A percentile compares a stretch with the other conserved stretches of the same genome.
These are phyloP conservation scores for Cronartium quercuum DNA, from an alignment of 1,284 basidiomycete species.

Conservation along the genomic window DNA sequence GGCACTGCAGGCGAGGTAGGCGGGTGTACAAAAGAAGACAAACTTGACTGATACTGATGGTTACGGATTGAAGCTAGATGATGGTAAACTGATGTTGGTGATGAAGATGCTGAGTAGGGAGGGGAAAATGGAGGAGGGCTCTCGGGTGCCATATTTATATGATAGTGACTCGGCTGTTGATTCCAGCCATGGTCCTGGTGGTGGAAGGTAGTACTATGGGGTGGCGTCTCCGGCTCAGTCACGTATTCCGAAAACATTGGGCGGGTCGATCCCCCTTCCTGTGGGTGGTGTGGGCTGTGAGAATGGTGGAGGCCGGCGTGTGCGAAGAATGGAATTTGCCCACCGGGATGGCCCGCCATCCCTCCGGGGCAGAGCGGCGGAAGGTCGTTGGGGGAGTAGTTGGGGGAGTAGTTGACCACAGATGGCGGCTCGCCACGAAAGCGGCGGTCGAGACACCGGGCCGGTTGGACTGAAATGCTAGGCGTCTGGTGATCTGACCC, in stretches of 20 bases:
- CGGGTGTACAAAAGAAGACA: conserved; percentile 24
- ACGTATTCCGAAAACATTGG: background rate
- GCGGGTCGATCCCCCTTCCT: background rate
- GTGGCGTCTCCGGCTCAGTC: background rate
- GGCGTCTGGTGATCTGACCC: background rate
- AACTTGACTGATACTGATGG: conserved; percentile 7
- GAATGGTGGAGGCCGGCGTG: background rate
- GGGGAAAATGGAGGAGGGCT: conserved; percentile 2
- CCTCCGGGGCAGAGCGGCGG: background rate
- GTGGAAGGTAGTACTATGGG: background rate
- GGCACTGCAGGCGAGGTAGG: conserved; percentile 33
- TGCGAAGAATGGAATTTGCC: background rate
- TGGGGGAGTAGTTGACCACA: background rate
- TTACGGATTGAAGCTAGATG: background rate
- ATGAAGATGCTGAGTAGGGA: conserved; percentile 8
- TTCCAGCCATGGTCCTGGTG: background rate
- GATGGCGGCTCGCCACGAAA: background rate
- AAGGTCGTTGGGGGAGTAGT: background rate
- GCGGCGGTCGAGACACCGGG: background rate
- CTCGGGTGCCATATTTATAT: background rate
- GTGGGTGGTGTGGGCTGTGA: background rate
- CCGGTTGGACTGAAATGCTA: background rate
- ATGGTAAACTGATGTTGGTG: background rate
- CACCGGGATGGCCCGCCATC: background rate
- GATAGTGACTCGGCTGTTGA: background rate